Evolutionary conservation across 176 grass and related monocot species (phyloP).

Genomic region (Musa itinerans): DNA sequence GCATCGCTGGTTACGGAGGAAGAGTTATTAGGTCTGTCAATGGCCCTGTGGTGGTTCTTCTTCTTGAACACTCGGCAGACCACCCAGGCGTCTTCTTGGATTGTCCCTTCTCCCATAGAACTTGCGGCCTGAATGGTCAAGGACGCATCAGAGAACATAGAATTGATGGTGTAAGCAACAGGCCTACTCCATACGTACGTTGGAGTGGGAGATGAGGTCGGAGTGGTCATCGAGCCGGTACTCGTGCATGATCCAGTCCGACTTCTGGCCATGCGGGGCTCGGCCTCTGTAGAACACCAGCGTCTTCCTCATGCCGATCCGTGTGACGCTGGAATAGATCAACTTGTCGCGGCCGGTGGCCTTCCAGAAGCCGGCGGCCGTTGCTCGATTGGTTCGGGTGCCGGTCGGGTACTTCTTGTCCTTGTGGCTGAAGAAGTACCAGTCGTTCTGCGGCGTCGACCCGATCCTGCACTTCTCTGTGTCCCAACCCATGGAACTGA

Average conservation of each 20-base stretch:
- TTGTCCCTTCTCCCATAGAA: slow-evolving; percentile 37
- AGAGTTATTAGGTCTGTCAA: slow-evolving; percentile 25
- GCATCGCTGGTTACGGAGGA: slow-evolving; percentile 31
- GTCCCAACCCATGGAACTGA: not conserved
- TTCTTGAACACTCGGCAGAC: slow-evolving; percentile 99
- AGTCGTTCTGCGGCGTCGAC: slow-evolving; percentile 86
- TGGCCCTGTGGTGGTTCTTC: slow-evolving; percentile 69
- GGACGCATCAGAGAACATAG: too few relatives aligned
- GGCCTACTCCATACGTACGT: slow-evolving; percentile 7
- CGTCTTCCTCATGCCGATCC: slow-evolving; percentile 98
- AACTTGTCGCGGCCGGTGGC: slow-evolving; percentile 95
- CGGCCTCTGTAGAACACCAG: slow-evolving; percentile 98
- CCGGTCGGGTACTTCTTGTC: slow-evolving; percentile 99
- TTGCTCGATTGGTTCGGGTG: slow-evolving; percentile 83
- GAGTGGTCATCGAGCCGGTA: slow-evolving; percentile 58
- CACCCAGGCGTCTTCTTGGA: slow-evolving; percentile 91
- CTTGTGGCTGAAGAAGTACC: slow-evolving; percentile 99
- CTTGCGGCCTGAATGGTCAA: slow-evolving; percentile 15
- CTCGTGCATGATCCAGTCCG: slow-evolving; percentile 95
- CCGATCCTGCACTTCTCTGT: slow-evolving; percentile 92
- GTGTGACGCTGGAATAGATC: slow-evolving; percentile 68
- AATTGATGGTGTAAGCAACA: not conserved
- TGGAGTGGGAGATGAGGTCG: not conserved
- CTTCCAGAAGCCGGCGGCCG: slow-evolving; percentile 88
- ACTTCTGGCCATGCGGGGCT: slow-evolving; percentile 82